Evolutionary conservation across 2,329 filamentous ascomycete species (phyloP), one percentile per base, ranked within the genome.

Genomic region (Cladosporium sphaerospermum): DNA sequence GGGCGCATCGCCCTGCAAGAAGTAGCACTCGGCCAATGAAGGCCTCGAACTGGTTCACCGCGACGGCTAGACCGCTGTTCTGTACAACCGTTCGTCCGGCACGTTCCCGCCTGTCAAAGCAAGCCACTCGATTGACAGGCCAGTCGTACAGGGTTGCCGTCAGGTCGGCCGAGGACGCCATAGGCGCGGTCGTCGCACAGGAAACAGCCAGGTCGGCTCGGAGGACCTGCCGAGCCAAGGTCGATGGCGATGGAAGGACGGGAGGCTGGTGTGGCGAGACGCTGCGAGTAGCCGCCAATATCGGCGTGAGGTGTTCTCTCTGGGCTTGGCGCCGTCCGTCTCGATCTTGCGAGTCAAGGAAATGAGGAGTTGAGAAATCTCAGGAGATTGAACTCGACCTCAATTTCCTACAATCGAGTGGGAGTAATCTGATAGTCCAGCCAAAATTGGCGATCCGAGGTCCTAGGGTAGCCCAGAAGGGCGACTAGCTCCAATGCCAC

Each of bases 91-190:
- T 47, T 53, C 36, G 36, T 14, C 13, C 51, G 28, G 51, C 51
- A 53, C 51, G 51, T 46, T 53, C 34, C 51, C 51, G 51, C 23
- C 51, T 53, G 51, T 53, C 51, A 53, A 46, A 36, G 31, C 51
- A 42, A 53, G 43, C 51, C 51, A 53, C 51, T 51, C 32, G 39
- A 51, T 51, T 51, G 48, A 51, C 48, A 51, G 41, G 48, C 41
- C 34, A 31, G 48, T 51, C 32, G 28, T 40, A 51, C 48, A 16
- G 48, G 32, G n/a, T n/a, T 14, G 11, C 16, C 18, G 39, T 51
- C 32, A 11, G 32, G 36, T 32, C 39, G 32, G 47, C 40, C 31
- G 48, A 33, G 40, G 36, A 49, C 28, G 48, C 48, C 11, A 9
- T 40, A 44, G 31, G 37, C 32, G 31, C 40, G 48, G 32, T 36